Evolutionary conservation across 768 basidiomycete species (phyloP).

Genomic region (Mycena metata): DNA sequence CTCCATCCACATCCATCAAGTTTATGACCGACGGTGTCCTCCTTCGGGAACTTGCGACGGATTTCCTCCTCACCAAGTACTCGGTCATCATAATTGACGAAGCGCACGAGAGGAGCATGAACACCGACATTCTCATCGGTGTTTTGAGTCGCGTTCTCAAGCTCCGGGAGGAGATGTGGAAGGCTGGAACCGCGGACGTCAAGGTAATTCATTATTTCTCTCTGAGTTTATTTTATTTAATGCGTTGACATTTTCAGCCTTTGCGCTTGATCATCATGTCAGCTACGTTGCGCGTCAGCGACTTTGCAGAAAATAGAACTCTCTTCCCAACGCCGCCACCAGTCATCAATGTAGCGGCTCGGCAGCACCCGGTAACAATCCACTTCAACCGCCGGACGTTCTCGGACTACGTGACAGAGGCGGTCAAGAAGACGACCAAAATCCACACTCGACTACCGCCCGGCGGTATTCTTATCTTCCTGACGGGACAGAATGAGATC

Average conservation of each 20-base stretch:
- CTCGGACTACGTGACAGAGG: slow-evolving; percentile 91
- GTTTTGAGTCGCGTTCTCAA: slow-evolving; percentile 95
- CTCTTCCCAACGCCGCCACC: slow-evolving; percentile 92
- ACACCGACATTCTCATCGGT: slow-evolving; percentile 97
- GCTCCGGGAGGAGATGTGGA: slow-evolving; percentile 92
- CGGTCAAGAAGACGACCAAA: slow-evolving; percentile 89
- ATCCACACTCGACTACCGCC: slow-evolving; percentile 94
- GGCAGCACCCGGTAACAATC: slow-evolving; percentile 94
- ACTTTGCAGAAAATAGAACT: slow-evolving; percentile 88
- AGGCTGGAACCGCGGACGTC: slow-evolving; percentile 74
- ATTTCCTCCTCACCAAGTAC: slow-evolving; percentile 95
- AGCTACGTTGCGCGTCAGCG: slow-evolving; percentile 92
- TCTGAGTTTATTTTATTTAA: slow-evolving; percentile 15
- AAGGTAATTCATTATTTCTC: too few species aligned
- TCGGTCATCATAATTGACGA: slow-evolving; percentile 97
- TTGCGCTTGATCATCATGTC: slow-evolving; percentile 98
- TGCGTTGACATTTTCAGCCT: slow-evolving; percentile 63
- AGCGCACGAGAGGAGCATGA: slow-evolving; percentile 98
- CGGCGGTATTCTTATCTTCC: slow-evolving; percentile 92
- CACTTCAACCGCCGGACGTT: slow-evolving; percentile 92
- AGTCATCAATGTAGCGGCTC: slow-evolving; percentile 87
- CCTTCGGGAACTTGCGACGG: slow-evolving; percentile 90
- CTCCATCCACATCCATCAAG: slow-evolving; percentile 92
- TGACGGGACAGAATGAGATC: slow-evolving; percentile 98
- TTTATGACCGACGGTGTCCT: slow-evolving; percentile 99